Evolutionary conservation across 768 basidiomycete genomes (phyloP).

Genomic region (Dacryopinax spathularia): DNA sequence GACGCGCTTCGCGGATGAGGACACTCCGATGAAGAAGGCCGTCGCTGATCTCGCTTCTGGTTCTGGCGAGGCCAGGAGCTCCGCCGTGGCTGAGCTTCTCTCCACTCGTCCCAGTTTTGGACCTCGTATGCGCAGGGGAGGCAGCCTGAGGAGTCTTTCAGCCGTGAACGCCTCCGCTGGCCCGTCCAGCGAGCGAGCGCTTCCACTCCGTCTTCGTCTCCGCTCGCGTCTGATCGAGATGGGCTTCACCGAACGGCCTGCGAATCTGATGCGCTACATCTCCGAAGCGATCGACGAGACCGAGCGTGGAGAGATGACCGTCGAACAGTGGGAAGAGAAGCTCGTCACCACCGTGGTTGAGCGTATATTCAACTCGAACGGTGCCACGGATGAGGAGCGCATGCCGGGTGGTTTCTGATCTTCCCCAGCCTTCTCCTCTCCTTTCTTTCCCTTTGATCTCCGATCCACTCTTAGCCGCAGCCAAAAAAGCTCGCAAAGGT

Average conservation of each 20-base stretch:
- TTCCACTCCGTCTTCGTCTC: background rate
- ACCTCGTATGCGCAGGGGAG: background rate
- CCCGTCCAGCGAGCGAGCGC: background rate
- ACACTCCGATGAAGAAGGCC: background rate
- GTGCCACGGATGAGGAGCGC: too few species aligned
- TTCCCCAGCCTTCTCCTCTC: too few species aligned
- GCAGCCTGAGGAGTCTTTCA: background rate
- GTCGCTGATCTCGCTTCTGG: background rate
- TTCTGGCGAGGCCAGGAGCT: background rate
- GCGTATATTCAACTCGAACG: background rate
- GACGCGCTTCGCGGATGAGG: background rate
- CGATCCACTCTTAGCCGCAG: too few species aligned
- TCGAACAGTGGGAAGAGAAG: background rate
- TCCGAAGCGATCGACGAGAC: background rate
- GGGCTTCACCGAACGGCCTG: background rate
- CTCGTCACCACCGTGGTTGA: background rate
- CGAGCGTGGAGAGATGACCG: background rate
- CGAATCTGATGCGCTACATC: background rate
- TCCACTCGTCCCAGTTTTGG: background rate
- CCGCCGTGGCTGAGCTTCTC: background rate
- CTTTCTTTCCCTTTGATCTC: too few species aligned
- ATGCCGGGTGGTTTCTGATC: too few species aligned
- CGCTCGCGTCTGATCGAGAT: background rate
- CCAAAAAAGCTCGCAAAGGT: too few species aligned
- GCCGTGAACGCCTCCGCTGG: background rate